Conservation (phyloP, 2,329 filamentous ascomycete genomes). For the Aspergillus sp. region DNA sequence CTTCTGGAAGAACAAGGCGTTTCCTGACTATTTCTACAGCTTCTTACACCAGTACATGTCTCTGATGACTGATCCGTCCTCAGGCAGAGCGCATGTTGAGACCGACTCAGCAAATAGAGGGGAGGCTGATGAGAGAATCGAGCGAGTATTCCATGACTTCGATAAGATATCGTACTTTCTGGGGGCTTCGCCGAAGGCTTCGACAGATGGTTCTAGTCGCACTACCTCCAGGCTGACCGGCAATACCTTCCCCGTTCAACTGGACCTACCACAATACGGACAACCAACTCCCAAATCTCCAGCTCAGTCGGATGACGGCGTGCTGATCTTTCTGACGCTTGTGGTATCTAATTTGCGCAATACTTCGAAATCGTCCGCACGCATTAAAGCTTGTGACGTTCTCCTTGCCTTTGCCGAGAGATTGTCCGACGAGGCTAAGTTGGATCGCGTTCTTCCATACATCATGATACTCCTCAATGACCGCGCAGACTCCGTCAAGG, state of each 20-base stretch:
- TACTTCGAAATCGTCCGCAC: constrained; percentile 83
- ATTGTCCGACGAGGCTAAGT: constrained; percentile 90
- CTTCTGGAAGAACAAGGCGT: constrained; percentile 88
- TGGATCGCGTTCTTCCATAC: constrained; percentile 91
- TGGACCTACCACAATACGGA: constrained; percentile 85
- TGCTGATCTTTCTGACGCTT: constrained; percentile 85
- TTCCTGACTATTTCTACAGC: constrained; percentile 95
- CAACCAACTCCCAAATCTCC: constrained; percentile 65
- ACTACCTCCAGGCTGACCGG: constrained; percentile 38
- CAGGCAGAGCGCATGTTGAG: constrained; percentile 71
- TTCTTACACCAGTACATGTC: constrained; percentile 98
- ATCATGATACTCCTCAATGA: constrained; percentile 81
- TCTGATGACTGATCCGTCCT: constrained; percentile 85
- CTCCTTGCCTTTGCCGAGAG: constrained; percentile 88
- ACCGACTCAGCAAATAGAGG: constrained; percentile 71
- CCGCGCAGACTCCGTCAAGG: constrained; percentile 77
- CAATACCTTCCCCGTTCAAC: constrained; percentile 66
- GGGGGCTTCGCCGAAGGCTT: constrained; percentile 65
- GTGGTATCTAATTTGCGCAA: constrained; percentile 87
- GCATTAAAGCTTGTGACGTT: constrained; percentile 85
- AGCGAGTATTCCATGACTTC: constrained; percentile 90
- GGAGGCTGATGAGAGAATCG: constrained; percentile 90
- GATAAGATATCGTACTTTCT: constrained; percentile 97
- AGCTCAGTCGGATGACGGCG: constrained; percentile 78
- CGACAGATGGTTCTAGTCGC: constrained; percentile 34